These are phyloP conservation scores for Salvia hispanica DNA, from an alignment of 257 asterid species.

Conservation along the genomic window DNA sequence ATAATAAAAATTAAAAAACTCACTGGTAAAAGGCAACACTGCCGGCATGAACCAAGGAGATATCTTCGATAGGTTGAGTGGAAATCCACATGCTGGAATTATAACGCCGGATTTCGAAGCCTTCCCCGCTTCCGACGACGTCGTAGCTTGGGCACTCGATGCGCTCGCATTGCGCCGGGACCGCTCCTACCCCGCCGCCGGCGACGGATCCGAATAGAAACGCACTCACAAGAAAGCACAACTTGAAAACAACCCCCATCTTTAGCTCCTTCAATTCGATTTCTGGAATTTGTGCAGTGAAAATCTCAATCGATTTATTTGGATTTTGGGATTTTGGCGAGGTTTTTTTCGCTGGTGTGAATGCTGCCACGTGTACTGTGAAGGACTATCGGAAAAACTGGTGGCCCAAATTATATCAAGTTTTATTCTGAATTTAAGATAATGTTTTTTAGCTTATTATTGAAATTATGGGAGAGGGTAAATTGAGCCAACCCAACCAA, in stretches of 20 bases:
- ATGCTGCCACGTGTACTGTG: neutral
- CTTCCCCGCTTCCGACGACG: conserved; percentile 55
- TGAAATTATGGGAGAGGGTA: no score
- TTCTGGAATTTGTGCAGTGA: neutral
- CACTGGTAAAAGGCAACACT: conserved; percentile 62
- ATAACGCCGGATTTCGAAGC: conserved; percentile 75
- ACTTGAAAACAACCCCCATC: neutral
- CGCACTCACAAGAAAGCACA: neutral
- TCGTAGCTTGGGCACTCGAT: conserved; percentile 86
- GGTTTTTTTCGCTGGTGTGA: neutral
- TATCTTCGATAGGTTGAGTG: conserved; percentile 68
- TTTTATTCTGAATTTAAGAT: no score
- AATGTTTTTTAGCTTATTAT: no score
- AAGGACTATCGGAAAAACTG: neutral
- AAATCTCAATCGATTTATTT: neutral
- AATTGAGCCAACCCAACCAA: no score
- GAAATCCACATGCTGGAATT: conserved; percentile 74
- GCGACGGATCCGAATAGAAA: neutral
- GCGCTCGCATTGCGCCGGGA: conserved; percentile 66
- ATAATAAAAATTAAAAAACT: neutral
- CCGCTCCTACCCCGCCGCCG: conserved; percentile 3
- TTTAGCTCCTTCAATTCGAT: neutral
- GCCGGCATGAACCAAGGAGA: conserved; percentile 61
- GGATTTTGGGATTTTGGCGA: neutral
- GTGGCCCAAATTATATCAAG: neutral